phyloP scores from a whole-genome alignment of 225 moss, liverwort and hornwort genomes.

The Rhytidiadelphus loreus region DNA sequence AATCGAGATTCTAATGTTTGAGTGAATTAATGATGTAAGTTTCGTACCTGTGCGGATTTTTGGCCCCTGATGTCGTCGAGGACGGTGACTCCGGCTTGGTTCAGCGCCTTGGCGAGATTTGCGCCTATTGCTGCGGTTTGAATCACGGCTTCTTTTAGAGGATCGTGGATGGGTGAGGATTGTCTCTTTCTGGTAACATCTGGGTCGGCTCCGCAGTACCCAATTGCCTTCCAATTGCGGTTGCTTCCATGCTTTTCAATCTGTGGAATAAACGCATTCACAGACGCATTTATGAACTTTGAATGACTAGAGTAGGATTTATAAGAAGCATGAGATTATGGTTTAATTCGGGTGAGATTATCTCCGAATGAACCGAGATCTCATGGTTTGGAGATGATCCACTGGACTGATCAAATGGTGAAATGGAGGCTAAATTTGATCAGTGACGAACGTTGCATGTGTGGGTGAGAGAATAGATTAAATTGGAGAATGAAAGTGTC shows the following conservation, averaged over 20 bases:
- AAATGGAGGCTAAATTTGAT: neutral
- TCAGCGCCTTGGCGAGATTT: slow-evolving; percentile 1
- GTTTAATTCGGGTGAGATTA: neutral
- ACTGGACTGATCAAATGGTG: neutral
- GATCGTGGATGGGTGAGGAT: neutral
- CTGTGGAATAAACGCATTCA: neutral
- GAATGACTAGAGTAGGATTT: neutral
- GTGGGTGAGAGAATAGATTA: neutral
- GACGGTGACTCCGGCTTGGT: slow-evolving; percentile 17
- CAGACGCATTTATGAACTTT: neutral
- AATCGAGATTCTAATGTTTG: neutral
- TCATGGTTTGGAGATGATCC: neutral
- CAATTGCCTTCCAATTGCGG: slow-evolving; percentile 62
- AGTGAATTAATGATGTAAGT: neutral
- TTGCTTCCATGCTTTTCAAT: slow-evolving; percentile 46
- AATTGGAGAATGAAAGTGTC: neutral
- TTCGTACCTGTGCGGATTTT: neutral
- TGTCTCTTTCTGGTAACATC: neutral
- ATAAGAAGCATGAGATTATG: neutral
- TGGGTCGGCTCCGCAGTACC: slow-evolving; percentile 63
- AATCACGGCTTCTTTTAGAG: slow-evolving; percentile 37
- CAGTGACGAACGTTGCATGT: neutral
- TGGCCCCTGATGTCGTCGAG: slow-evolving; percentile 14
- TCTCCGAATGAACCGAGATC: neutral
- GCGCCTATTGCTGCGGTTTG: slow-evolving; percentile 3